phyloP scores from a whole-genome alignment of 768 basidiomycete species.

The Mycena albidolilacea region DNA sequence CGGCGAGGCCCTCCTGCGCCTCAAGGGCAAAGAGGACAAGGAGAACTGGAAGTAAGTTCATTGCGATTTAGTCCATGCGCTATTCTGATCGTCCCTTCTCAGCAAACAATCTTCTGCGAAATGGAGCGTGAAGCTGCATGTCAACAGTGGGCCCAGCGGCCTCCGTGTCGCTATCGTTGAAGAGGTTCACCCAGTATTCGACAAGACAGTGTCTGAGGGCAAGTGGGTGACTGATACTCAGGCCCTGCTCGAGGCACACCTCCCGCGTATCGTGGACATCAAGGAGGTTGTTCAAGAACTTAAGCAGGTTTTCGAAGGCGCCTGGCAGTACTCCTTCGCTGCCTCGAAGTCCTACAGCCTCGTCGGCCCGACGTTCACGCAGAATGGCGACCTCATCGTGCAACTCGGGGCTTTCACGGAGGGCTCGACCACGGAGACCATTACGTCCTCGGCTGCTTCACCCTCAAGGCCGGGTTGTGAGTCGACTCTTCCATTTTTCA shows the following conservation, averaged over 20 bases:
- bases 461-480: not conserved
- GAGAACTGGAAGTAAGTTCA: conserved; percentile 23
- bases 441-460: not conserved
- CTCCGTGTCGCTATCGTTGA: conserved; percentile 25
- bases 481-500: not conserved
- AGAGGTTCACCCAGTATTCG: conserved; percentile 24
- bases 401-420: conserved; percentile 17
- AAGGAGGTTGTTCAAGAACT: conserved; percentile 27
- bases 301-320: conserved; percentile 26
- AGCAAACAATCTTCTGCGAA: conserved; percentile 31
- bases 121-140: conserved; percentile 27
- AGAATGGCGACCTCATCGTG: conserved; percentile 35
- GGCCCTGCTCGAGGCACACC: conserved; percentile 17
- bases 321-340: conserved; percentile 23
- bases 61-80: not conserved
- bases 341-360: conserved; percentile 23
- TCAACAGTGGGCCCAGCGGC: conserved; percentile 13
- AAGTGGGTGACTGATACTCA: conserved; percentile 31
- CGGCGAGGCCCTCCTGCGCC: conserved; percentile 29
- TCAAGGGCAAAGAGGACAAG: conserved; percentile 3
- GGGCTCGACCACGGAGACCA: not conserved
- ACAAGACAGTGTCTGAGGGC: conserved; percentile 17
- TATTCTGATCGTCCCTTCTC: not conserved
- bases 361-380: conserved; percentile 35
- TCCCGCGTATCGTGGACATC: conserved; percentile 30